Conservation (phyloP, 2,329 filamentous ascomycete species). For the Orbilia brochopaga region DNA sequence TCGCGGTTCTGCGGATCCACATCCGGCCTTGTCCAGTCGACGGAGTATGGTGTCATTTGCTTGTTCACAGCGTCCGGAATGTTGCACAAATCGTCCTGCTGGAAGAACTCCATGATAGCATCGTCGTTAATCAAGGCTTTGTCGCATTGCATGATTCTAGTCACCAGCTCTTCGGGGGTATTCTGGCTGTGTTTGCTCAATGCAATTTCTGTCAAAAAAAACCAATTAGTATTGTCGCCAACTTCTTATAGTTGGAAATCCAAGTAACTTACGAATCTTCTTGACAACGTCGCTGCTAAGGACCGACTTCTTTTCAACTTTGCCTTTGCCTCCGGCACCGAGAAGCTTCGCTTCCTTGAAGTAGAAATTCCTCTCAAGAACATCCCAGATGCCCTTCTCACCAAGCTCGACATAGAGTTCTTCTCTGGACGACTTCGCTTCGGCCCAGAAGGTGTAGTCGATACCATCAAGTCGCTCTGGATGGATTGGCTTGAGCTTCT, state of each 20-base stretch:
- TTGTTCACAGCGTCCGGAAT: slow-evolving; percentile 90
- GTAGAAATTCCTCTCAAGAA: slow-evolving; percentile 96
- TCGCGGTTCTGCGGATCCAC: slow-evolving; percentile 75
- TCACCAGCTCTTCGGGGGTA: slow-evolving; percentile 81
- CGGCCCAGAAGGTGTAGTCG: slow-evolving; percentile 56
- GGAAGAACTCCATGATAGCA: slow-evolving; percentile 95
- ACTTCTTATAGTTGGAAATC: background rate
- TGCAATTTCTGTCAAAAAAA: slow-evolving; percentile 70
- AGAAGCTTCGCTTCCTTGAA: slow-evolving; percentile 94
- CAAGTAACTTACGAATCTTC: slow-evolving; percentile 70
- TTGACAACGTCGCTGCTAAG: slow-evolving; percentile 89
- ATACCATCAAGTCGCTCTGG: slow-evolving; percentile 93
- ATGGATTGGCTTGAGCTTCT: slow-evolving; percentile 98
- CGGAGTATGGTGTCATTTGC: slow-evolving; percentile 91
- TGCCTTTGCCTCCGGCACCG: slow-evolving; percentile 70
- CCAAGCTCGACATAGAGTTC: slow-evolving; percentile 94
- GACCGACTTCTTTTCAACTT: slow-evolving; percentile 89
- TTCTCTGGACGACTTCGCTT: slow-evolving; percentile 73
- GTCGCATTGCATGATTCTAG: slow-evolving; percentile 96
- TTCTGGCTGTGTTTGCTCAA: slow-evolving; percentile 90
- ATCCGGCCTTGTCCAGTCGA: slow-evolving; percentile 91
- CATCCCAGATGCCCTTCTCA: slow-evolving; percentile 92
- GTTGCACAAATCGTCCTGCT: slow-evolving; percentile 88
- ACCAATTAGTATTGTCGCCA: slow-evolving; percentile 8
- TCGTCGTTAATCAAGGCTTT: slow-evolving; percentile 82